Percentiles rank a stretch among this genome's conserved stretches.
Conservation (phyloP, 164 flowering plant genomes). For the Brasenia schreberi region DNA sequence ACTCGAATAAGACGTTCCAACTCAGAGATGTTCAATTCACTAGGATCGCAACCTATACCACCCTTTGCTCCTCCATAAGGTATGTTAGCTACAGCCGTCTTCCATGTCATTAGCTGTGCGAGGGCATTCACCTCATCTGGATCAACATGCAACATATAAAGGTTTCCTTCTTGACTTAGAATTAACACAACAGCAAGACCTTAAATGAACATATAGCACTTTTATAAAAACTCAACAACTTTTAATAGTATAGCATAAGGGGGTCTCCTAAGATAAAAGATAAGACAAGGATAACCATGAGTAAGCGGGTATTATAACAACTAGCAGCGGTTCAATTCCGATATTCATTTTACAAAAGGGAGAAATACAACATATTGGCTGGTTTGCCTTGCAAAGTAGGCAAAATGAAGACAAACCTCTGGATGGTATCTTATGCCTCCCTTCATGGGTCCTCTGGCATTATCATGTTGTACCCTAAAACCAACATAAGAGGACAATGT, state of each 20-base stretch:
- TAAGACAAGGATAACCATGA: neutral
- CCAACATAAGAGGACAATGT: slow-evolving; percentile 84
- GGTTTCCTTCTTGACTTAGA: neutral
- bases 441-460: slow-evolving; percentile 98
- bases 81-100: slow-evolving; percentile 88
- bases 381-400: neutral
- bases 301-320: neutral
- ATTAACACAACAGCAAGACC: neutral
- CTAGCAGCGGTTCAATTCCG: neutral
- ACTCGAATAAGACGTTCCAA: slow-evolving; percentile 85
- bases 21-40: slow-evolving; percentile 58
- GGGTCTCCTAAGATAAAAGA: neutral
- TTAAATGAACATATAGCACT: neutral
- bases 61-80: slow-evolving; percentile 99
- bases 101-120: slow-evolving; percentile 98
- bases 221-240: neutral
- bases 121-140: slow-evolving; percentile 98
- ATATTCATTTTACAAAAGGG: neutral
- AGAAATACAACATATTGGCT: neutral
- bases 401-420: slow-evolving; percentile 39
- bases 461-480: slow-evolving; percentile 93
- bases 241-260: neutral
- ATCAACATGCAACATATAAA: slow-evolving; percentile 47
- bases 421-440: slow-evolving; percentile 98
- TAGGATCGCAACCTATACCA: slow-evolving; percentile 86